Conservation (phyloP, 202 grass and related monocot species). For the Setaria viridis region DNA sequence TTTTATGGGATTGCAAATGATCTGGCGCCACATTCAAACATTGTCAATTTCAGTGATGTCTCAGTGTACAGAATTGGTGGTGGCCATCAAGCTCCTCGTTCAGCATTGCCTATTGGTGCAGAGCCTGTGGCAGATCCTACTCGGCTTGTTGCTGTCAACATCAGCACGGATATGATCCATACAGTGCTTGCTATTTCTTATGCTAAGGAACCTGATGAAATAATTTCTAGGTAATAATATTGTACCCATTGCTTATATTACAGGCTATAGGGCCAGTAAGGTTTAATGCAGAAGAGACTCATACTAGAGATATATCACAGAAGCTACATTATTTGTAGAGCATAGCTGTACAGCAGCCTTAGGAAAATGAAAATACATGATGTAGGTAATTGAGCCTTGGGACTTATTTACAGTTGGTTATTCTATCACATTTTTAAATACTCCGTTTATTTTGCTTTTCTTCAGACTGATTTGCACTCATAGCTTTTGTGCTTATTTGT, state of each 20-base stretch:
- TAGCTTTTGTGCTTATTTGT: slow-evolving; percentile 7
- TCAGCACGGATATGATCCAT: slow-evolving; percentile 91
- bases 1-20: slow-evolving; percentile 96
- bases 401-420: neutral
- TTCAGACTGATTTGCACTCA: neutral
- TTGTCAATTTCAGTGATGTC: slow-evolving; percentile 89
- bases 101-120: slow-evolving; percentile 86
- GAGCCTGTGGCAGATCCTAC: slow-evolving; percentile 89
- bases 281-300: neutral
- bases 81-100: slow-evolving; percentile 93
- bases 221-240: slow-evolving; percentile 84
- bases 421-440: neutral
- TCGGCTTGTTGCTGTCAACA: slow-evolving; percentile 76
- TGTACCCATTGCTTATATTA: neutral
- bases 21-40: slow-evolving; percentile 92
- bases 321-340: neutral
- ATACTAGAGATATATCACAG: neutral
- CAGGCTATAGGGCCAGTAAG: slow-evolving; percentile 2
- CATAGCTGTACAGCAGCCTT: slow-evolving; percentile 8
- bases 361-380: neutral
- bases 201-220: slow-evolving; percentile 88
- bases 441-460: neutral
- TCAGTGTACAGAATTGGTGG: slow-evolving; percentile 85
- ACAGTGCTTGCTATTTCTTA: slow-evolving; percentile 86
- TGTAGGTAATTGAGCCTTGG: neutral